These are phyloP conservation scores for Hyaloscypha finlandica DNA, from an alignment of 495 filamentous ascomycete species.

Conservation along the genomic window DNA sequence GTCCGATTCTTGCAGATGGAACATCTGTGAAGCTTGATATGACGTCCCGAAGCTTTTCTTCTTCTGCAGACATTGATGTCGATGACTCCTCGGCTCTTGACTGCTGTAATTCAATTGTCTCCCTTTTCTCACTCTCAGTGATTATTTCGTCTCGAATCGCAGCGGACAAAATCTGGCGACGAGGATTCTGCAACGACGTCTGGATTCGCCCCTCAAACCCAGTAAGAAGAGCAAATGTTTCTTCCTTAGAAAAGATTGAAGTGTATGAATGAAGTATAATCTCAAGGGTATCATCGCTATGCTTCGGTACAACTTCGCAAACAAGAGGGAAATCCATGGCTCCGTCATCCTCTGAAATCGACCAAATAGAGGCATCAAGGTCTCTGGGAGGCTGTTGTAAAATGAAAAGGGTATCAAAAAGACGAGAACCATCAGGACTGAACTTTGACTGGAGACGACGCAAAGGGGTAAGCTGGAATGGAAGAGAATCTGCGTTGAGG, in stretches of 20 bases:
- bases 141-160: conserved; percentile 38
- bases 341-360: conserved; percentile 63
- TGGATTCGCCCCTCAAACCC: conserved; percentile 18
- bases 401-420: conserved; percentile 80
- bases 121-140: conserved; percentile 36
- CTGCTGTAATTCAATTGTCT: background rate
- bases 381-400: conserved; percentile 57
- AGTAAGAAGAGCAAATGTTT: conserved; percentile 16
- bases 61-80: conserved; percentile 50
- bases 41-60: conserved; percentile 53
- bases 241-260: conserved; percentile 16
- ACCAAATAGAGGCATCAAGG: conserved; percentile 65
- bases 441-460: conserved; percentile 58
- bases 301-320: conserved; percentile 64
- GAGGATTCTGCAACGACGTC: conserved; percentile 26
- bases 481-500: conserved; percentile 56
- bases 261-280: conserved; percentile 47
- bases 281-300: conserved; percentile 43
- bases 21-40: conserved; percentile 56
- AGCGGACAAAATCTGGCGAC: conserved; percentile 37
- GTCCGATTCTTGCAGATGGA: conserved; percentile 55
- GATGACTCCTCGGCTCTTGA: background rate
- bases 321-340: conserved; percentile 77
- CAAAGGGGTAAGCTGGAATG: conserved; percentile 69
- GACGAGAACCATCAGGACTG: conserved; percentile 39